These are phyloP conservation scores for Asparagopsis taxiformis DNA, from an alignment of 31 red algal species.

Conservation along the genomic window DNA sequence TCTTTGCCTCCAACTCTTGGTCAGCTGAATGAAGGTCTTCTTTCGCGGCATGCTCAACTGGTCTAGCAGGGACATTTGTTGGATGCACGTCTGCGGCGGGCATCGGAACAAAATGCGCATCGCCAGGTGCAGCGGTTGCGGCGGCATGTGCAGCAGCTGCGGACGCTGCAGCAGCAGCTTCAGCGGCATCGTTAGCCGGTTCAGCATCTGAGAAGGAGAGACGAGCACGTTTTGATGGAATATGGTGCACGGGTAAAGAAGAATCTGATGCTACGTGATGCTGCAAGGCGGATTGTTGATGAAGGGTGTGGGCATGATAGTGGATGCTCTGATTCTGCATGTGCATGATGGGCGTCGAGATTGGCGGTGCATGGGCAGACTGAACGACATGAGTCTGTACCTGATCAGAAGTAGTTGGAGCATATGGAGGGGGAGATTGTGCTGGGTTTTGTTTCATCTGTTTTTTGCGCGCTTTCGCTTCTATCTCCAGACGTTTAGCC, in stretches of 20 bases:
- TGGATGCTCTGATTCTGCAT: no score
- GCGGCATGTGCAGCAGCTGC: slow-evolving; percentile 18
- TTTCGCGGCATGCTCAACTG: not conserved
- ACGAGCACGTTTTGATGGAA: no score
- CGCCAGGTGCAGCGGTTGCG: slow-evolving; percentile 3
- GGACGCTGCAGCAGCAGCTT: slow-evolving; percentile 2
- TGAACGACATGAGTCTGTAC: no score
- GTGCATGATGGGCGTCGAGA: no score
- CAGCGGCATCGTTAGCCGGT: not conserved
- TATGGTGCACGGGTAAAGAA: no score
- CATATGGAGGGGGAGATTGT: no score
- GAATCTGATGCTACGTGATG: not conserved
- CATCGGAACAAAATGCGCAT: slow-evolving; percentile 19
- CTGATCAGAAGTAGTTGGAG: no score
- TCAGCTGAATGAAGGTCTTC: slow-evolving; percentile 10
- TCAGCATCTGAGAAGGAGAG: no score
- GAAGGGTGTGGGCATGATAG: slow-evolving; percentile 1
- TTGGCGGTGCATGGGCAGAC: no score
- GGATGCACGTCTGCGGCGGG: not conserved
- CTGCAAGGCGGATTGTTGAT: not conserved
- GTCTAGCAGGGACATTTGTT: not conserved
- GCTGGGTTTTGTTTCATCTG: no score
- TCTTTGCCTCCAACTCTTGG: slow-evolving; percentile 30
- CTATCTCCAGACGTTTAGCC: slow-evolving; percentile 40
- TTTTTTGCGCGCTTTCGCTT: slow-evolving; percentile 50